phyloP scores from a whole-genome alignment of 2,329 filamentous ascomycete species.

The Colletotrichum neosansevieriae region DNA sequence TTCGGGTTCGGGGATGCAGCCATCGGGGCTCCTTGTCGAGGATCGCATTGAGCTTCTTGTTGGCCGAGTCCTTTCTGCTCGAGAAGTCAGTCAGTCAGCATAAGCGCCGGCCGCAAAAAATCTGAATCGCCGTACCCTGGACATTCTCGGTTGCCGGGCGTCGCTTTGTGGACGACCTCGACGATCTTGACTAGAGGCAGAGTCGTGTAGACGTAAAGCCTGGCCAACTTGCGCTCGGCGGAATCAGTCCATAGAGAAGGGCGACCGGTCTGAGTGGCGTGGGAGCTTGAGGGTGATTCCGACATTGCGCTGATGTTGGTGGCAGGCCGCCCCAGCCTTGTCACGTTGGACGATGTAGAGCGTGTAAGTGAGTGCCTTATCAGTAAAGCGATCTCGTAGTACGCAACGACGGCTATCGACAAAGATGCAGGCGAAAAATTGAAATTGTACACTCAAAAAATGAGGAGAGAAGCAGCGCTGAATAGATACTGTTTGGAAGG shows the following conservation, averaged over 20 bases:
- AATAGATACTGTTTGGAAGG: constrained; percentile 8
- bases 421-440: constrained; percentile 6
- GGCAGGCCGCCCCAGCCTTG: constrained; percentile 36
- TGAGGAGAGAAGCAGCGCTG: constrained; percentile 2
- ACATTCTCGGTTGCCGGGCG: constrained; percentile 43
- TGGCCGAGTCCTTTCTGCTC: constrained; percentile 66
- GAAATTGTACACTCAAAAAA: neutral
- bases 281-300: constrained; percentile 46
- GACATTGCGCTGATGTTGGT: constrained; percentile 28
- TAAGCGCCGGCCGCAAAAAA: constrained; percentile 18
- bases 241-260: constrained; percentile 68
- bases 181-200: constrained; percentile 64
- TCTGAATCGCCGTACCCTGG: constrained; percentile 30
- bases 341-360: constrained; percentile 16
- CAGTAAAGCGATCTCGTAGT: neutral
- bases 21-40: constrained; percentile 71
- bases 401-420: neutral
- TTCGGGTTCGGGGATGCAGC: constrained; percentile 63
- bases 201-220: constrained; percentile 69
- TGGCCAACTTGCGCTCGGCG: constrained; percentile 64
- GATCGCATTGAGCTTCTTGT: constrained; percentile 68
- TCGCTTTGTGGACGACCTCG: constrained; percentile 57
- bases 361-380: constrained; percentile 24
- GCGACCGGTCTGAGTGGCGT: constrained; percentile 56
- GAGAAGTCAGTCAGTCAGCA: constrained; percentile 42